Percentiles rank a stretch among this genome's conserved stretches.
These are phyloP conservation scores for Mariannaea elegans DNA, from an alignment of 2,329 filamentous ascomycete genomes.

Conservation along the genomic window DNA sequence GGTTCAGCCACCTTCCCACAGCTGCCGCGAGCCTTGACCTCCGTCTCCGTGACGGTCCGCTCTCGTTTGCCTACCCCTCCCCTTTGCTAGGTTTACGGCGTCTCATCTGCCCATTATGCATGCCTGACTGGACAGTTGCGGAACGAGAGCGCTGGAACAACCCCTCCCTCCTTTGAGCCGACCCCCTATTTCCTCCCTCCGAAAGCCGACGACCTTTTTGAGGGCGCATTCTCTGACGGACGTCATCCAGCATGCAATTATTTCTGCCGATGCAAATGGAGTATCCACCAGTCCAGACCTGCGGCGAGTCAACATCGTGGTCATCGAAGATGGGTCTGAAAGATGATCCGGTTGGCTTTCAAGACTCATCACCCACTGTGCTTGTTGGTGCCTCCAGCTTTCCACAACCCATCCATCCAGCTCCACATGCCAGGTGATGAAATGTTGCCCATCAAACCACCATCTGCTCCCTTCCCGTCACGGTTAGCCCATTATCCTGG, in stretches of 20 bases:
- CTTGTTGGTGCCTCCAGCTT: slow-evolving; percentile 17
- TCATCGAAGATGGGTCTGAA: slow-evolving; percentile 23
- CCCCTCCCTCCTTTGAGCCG: slow-evolving; percentile 14
- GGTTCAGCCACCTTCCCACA: slow-evolving; percentile 40
- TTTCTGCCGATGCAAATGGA: no score
- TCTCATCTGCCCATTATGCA: not conserved
- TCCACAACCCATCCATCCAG: slow-evolving; percentile 9
- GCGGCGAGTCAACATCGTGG: slow-evolving; percentile 21
- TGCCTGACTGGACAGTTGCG: slow-evolving; percentile 19
- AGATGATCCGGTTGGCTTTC: slow-evolving; percentile 27
- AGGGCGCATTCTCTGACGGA: slow-evolving; percentile 29
- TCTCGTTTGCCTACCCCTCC: slow-evolving; percentile 18
- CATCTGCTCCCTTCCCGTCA: slow-evolving; percentile 19
- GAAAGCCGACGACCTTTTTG: slow-evolving; percentile 23
- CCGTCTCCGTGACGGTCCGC: slow-evolving; percentile 30
- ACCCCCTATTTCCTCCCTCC: slow-evolving; percentile 11
- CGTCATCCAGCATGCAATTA: slow-evolving; percentile 29
- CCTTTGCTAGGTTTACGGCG: slow-evolving; percentile 24
- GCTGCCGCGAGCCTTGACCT: slow-evolving; percentile 28
- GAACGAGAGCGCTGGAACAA: slow-evolving; percentile 17
- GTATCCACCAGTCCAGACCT: not conserved
- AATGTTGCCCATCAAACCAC: slow-evolving; percentile 18
- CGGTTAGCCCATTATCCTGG: slow-evolving; percentile 19
- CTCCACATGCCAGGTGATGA: slow-evolving; percentile 31
- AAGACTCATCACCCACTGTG: slow-evolving; percentile 3